Conservation (phyloP, 176 grass and related monocot genomes). For the Thinopyrum elongatum region DNA sequence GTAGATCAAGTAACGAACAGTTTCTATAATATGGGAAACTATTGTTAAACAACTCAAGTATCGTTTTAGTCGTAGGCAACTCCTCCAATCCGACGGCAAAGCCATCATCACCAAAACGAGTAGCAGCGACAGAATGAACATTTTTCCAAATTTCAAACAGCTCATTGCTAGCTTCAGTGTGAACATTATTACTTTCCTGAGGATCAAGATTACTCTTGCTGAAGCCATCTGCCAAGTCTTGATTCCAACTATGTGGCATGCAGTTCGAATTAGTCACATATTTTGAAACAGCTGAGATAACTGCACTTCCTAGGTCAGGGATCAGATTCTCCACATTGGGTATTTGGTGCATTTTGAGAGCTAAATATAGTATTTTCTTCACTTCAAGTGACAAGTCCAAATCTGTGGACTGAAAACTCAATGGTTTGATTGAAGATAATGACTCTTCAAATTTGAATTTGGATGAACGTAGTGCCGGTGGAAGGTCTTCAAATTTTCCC, state of each 20-base stretch:
- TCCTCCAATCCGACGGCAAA: slow-evolving; percentile 35
- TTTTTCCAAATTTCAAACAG: slow-evolving; percentile 65
- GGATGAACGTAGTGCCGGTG: slow-evolving; percentile 68
- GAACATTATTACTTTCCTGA: slow-evolving; percentile 33
- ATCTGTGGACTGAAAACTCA: slow-evolving; percentile 53
- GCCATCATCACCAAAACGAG: slow-evolving; percentile 28
- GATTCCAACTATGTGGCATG: slow-evolving; percentile 42
- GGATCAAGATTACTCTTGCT: slow-evolving; percentile 25
- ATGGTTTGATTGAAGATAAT: slow-evolving; percentile 63
- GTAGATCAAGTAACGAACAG: slow-evolving; percentile 42
- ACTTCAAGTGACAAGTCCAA: slow-evolving; percentile 58
- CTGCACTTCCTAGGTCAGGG: slow-evolving; percentile 53
- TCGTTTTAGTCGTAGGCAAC: slow-evolving; percentile 48
- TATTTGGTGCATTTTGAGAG: slow-evolving; percentile 64
- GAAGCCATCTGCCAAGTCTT: slow-evolving; percentile 28
- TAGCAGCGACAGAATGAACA: slow-evolving; percentile 33
- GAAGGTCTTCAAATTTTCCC: slow-evolving; percentile 89
- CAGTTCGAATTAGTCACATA: slow-evolving; percentile 45
- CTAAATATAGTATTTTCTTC: slow-evolving; percentile 63
- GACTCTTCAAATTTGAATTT: slow-evolving; percentile 75
- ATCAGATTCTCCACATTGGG: slow-evolving; percentile 46
- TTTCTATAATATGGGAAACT: slow-evolving; percentile 71
- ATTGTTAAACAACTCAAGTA: slow-evolving; percentile 58
- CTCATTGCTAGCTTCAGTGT: slow-evolving; percentile 55
- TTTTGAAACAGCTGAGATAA: slow-evolving; percentile 63